Evolutionary conservation across 2,329 filamentous ascomycete species (phyloP).

Genomic region (Cladosporium phlei): DNA sequence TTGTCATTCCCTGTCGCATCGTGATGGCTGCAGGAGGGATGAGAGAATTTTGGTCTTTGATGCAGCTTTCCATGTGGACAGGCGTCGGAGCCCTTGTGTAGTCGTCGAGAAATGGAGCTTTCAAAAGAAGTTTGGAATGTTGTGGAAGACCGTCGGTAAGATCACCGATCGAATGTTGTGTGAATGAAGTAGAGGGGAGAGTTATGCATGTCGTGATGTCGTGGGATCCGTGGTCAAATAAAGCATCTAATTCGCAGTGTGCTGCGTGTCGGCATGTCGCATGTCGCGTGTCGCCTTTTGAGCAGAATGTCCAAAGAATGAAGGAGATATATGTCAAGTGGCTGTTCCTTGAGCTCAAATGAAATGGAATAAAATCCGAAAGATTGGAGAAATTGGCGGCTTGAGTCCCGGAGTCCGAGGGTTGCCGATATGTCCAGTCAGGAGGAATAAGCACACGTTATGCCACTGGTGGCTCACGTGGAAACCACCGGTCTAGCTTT

Average conservation of each 20-base stretch:
- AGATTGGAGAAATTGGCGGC: slow-evolving; percentile 12
- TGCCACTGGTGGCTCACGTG: not conserved
- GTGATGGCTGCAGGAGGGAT: not conserved
- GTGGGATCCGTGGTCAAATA: slow-evolving; percentile 1
- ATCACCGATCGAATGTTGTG: not conserved
- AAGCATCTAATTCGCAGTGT: not conserved
- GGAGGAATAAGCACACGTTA: no score
- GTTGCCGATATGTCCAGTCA: slow-evolving; percentile 21
- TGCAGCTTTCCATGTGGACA: not conserved
- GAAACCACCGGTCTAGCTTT: no score
- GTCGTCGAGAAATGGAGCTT: not conserved
- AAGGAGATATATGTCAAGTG: slow-evolving; percentile 1
- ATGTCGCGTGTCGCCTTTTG: not conserved
- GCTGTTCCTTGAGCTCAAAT: not conserved
- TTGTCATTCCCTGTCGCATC: no score
- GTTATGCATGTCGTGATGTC: slow-evolving; percentile 2
- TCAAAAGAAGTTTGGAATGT: not conserved
- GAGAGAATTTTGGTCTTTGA: not conserved
- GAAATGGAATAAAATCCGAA: slow-evolving; percentile 14
- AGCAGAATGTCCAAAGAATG: not conserved
- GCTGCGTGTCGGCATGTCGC: not conserved
- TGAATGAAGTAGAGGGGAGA: not conserved
- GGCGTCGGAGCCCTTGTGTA: not conserved
- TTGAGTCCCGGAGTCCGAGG: slow-evolving; percentile 14
- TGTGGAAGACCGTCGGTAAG: not conserved